Base-by-base conservation (phyloP, 495 filamentous ascomycete species). In the Lophiotrema nucula region DNA sequence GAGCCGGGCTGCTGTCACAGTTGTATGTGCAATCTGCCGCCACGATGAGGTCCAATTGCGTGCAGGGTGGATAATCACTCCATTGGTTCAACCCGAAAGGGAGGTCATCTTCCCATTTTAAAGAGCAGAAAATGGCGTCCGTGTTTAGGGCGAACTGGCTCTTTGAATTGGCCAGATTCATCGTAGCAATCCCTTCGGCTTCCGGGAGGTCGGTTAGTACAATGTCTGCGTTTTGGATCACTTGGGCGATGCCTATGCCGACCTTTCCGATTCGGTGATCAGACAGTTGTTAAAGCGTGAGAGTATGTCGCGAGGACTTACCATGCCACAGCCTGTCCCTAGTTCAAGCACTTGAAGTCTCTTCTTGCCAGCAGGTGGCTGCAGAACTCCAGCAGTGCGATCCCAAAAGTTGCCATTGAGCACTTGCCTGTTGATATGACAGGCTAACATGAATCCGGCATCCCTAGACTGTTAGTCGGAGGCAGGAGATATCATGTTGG, bases 11-110 rank as follows among this genome's bases (percentile, higher is more conserved):
- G 41, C 84, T 89, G 68, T 93, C 89, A 27, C 83, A 78, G 69
- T 97, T 98, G 74, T 98, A 98, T 11, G 91, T 98, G 76, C 93
- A 97, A 67, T 98, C 93, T 16, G 90, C 89, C 1, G 95, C 78
- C 4, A 95, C 69, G 21, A 97, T 76, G 27, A 97, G 64, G 68
- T 95, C 87, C 71, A 86, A 84, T 25, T 0, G 67, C 10, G 13
- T 18, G 26, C 50, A 43, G n/a, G 19, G 41, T 5, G 35, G 50
- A 39, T 35, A 56, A n/a, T 33, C 13, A 12, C 22, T 18, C 3
- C 38, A 31, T 4, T 38, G 19, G 19, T 64, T 65, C 3, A 76
- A 72, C 16, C 73, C 60, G 15, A 69, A 26, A 1, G 72, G 72
- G 6, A 80, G 71, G 12, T 52, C 25, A 22, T 81, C 68, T 25